These are phyloP conservation scores for Colletotrichum destructivum DNA, from an alignment of 2,329 filamentous ascomycete genomes.

Conservation along the genomic window DNA sequence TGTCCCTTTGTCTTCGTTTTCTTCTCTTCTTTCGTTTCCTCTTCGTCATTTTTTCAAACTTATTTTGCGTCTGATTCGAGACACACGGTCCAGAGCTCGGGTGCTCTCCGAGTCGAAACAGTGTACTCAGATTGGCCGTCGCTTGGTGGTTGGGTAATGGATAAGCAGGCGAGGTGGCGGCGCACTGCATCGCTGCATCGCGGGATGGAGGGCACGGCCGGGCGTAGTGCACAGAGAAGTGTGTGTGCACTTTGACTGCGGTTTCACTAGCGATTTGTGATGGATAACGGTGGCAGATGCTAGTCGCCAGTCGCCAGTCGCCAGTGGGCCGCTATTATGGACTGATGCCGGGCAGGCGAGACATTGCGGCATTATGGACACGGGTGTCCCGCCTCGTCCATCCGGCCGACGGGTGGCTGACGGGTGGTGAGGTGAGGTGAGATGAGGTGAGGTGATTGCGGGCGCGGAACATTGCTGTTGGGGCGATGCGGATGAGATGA, in stretches of 20 bases:
- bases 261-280: slow-evolving; percentile 36
- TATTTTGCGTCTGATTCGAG: too few relatives aligned
- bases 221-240: neutral
- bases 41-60: too few relatives aligned
- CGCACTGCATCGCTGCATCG: neutral
- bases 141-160: slow-evolving; percentile 2
- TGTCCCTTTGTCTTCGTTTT: neutral
- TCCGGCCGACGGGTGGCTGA: slow-evolving; percentile 19
- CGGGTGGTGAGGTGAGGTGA: slow-evolving; percentile 10
- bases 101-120: slow-evolving; percentile 3
- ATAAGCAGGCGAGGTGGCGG: too few relatives aligned
- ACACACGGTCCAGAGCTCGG: neutral
- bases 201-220: slow-evolving; percentile 11
- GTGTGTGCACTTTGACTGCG: too few relatives aligned
- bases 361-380: slow-evolving; percentile 19
- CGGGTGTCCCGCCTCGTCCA: neutral
- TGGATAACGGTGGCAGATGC: slow-evolving; percentile 28
- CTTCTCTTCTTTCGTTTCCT: too few relatives aligned
- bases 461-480: neutral
- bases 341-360: neutral
- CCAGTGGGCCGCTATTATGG: slow-evolving; percentile 18
- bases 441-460: neutral
- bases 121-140: neutral
- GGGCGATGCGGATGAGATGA: neutral
- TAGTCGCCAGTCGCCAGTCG: neutral